Base-by-base conservation (phyloP, 1,284 basidiomycete species). In the Leccinum pachyderme region DNA sequence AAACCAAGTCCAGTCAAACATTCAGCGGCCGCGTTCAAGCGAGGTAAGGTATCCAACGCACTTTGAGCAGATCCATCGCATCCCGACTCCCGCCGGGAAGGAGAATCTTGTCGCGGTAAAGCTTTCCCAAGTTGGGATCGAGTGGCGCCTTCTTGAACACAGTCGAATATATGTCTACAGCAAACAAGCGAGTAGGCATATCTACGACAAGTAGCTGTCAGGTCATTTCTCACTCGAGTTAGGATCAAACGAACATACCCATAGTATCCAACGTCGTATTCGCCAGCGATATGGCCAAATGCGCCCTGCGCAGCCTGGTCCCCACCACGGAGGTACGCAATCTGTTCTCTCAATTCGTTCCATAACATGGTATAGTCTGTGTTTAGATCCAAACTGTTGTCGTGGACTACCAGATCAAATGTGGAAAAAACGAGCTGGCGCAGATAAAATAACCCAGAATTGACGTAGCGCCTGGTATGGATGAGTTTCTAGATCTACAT, bases 391-490 rank as follows among this genome's bases (percentile, higher is more conserved):
- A 53, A 35, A 82, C 86, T 81, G 72, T 87, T 77, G 63, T 85
- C 86, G 68, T 92, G 90, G 2, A 91, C 83, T 63, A 82, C 81
- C 64, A 91, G 51, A 53, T 91, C 90, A 62, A 86, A 92, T 62
- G 83, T 86, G 61, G 87, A 89, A 62, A 91, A 91, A 78, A 91
- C 92, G 8, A 92, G 75, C 66, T 93, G 64, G 28, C 89, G 83
- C 18, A 93, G 79, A 72, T 89, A 89, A 72, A 84, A 89, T 29
- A 93, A 69, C 2, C 90, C 91, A 44, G 91, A 81, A 57, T 92
- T 90, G 60, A 91, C 83, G 60, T 90, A 89, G 57, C 89, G 89
- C 63, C 88, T 89, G 52, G 33, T 7, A 29, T 8, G 32, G 35
- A 3, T 58, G 24, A 52, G 49, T 27, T 11, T 24, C 18, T 7